These are phyloP conservation scores for Heritiera fomes DNA, from an alignment of 345 rosid species.

Conservation along the genomic window DNA sequence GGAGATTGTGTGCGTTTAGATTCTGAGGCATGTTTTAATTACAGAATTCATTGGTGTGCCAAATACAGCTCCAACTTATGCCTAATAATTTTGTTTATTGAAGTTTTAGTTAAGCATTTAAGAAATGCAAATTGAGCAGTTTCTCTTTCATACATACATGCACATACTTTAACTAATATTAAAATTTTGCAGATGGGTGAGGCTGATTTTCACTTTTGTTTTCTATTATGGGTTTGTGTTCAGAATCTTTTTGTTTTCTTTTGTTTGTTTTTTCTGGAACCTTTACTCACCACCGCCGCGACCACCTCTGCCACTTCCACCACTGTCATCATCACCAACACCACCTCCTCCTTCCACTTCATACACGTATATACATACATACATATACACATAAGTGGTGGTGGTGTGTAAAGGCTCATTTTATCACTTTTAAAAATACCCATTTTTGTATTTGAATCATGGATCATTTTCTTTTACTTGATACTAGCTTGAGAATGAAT, in stretches of 20 bases:
- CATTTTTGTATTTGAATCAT: not conserved
- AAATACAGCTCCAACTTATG: not conserved
- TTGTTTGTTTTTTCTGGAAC: slow-evolving; percentile 12
- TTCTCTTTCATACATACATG: not conserved
- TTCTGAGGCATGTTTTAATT: not conserved
- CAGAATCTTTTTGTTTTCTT: not conserved
- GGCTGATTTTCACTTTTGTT: not conserved
- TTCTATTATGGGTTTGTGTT: not conserved
- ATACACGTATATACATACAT: not conserved
- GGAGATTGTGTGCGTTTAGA: not conserved
- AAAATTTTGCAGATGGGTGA: not conserved
- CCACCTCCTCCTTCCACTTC: not conserved
- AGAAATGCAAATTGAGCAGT: not conserved
- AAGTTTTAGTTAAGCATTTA: not conserved
- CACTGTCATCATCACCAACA: not conserved
- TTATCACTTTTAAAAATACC: not conserved
- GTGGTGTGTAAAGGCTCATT: slow-evolving; percentile 26
- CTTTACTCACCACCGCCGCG: slow-evolving; percentile 5
- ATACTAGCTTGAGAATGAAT: not conserved
- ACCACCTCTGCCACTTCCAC: not conserved
- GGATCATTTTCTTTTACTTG: not conserved
- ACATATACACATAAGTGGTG: not conserved
- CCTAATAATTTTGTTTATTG: not conserved
- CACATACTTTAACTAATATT: not conserved
- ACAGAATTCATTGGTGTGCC: no score